phyloP scores from a whole-genome alignment of 208 protist genomes.

The Leishmania major region DNA sequence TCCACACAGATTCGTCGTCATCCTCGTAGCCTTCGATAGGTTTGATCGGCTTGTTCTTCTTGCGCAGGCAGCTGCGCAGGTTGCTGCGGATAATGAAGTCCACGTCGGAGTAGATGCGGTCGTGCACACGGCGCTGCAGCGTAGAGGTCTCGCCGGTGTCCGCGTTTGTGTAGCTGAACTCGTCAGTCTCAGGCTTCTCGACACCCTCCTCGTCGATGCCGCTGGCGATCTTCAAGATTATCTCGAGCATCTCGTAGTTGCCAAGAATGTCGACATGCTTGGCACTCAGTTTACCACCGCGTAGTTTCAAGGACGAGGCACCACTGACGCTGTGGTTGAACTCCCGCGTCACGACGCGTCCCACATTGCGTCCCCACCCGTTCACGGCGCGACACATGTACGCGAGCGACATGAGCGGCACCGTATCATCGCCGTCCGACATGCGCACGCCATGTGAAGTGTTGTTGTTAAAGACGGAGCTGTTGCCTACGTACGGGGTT shows the following conservation, averaged over 20 bases:
- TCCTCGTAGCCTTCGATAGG: constrained; percentile 16
- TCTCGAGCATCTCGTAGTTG: constrained; percentile 82
- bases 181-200: constrained; percentile 15
- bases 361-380: constrained; percentile 81
- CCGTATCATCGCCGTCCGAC: constrained; percentile 89
- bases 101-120: constrained; percentile 73
- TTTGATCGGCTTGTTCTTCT: constrained; percentile 43
- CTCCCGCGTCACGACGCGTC: constrained; percentile 85
- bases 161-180: constrained; percentile 20
- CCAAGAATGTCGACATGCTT: constrained; percentile 93
- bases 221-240: constrained; percentile 74
- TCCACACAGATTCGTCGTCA: constrained; percentile 28
- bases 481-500: constrained; percentile 35
- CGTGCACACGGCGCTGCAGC: constrained; percentile 40
- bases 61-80: constrained; percentile 37
- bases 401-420: constrained; percentile 86
- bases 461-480: constrained; percentile 23
- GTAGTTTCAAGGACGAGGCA: constrained; percentile 49
- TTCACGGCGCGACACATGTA: constrained; percentile 92
- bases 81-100: constrained; percentile 50
- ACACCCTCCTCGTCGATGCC: constrained; percentile 54
- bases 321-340: constrained; percentile 49
- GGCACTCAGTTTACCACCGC: constrained; percentile 58
- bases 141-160: constrained; percentile 10
- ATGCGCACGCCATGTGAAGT: constrained; percentile 65